Percentiles rank a stretch among this genome's conserved stretches.
These are phyloP conservation scores for Penicillium angulare DNA, from an alignment of 495 filamentous ascomycete genomes.

Conservation along the genomic window DNA sequence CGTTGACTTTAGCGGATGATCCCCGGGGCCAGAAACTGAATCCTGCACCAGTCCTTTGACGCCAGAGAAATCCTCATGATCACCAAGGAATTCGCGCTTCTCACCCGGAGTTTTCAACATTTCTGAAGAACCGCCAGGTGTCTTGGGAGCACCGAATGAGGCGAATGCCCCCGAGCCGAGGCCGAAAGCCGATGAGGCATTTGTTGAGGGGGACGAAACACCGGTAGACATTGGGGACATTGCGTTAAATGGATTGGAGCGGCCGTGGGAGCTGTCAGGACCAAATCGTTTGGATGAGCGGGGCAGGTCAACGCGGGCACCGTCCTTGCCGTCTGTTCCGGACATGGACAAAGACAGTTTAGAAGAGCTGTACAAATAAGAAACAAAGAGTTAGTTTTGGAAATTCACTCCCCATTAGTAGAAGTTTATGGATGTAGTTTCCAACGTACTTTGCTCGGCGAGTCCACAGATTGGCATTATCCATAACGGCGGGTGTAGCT, in stretches of 20 bases:
- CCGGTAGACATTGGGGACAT: slow-evolving; percentile 67
- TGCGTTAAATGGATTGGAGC: slow-evolving; percentile 83
- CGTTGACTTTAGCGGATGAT: slow-evolving; percentile 72
- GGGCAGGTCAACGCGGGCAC: slow-evolving; percentile 60
- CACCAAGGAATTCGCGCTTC: slow-evolving; percentile 55
- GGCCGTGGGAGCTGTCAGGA: slow-evolving; percentile 74
- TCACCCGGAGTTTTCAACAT: slow-evolving; percentile 67
- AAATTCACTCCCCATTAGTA: neutral
- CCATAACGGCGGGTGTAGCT: slow-evolving; percentile 50
- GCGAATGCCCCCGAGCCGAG: slow-evolving; percentile 95
- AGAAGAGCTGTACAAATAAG: slow-evolving; percentile 56
- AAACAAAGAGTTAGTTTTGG: slow-evolving; percentile 1
- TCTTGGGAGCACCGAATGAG: slow-evolving; percentile 92
- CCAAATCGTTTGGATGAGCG: slow-evolving; percentile 74
- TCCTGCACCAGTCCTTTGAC: slow-evolving; percentile 40
- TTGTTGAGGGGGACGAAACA: slow-evolving; percentile 81
- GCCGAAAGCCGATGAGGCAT: slow-evolving; percentile 89
- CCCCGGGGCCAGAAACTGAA: slow-evolving; percentile 38
- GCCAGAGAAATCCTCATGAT: slow-evolving; percentile 56
- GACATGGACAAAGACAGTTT: slow-evolving; percentile 88
- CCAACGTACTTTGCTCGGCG: slow-evolving; percentile 80
- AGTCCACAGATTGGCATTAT: slow-evolving; percentile 80
- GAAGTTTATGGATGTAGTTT: neutral
- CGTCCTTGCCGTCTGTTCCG: slow-evolving; percentile 57
- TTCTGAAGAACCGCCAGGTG: slow-evolving; percentile 77